phyloP scores from a whole-genome alignment of 176 grass and related monocot genomes.

The Thinopyrum elongatum region DNA sequence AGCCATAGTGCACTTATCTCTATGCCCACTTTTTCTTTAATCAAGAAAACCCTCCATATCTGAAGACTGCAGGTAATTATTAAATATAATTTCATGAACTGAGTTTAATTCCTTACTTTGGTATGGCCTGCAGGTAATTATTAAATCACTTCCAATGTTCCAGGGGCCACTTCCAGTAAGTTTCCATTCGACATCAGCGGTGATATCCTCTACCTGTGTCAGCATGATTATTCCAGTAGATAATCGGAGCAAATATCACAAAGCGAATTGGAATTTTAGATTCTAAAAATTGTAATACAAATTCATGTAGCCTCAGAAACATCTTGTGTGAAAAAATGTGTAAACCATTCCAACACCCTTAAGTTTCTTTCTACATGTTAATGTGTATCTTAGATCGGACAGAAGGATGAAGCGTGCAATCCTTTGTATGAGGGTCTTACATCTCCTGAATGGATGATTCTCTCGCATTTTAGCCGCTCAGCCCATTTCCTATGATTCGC shows the following conservation, averaged over 20 bases:
- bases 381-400: neutral
- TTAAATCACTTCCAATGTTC: constrained; percentile 63
- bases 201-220: constrained; percentile 52
- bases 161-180: constrained; percentile 82
- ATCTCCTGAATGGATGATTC: constrained; percentile 76
- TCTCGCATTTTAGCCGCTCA: constrained; percentile 56
- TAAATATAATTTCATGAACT: neutral
- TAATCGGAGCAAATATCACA: no score
- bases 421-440: constrained; percentile 41
- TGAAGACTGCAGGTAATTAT: neutral
- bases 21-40: neutral
- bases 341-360: neutral
- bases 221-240: neutral
- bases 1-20: neutral
- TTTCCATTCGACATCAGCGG: constrained; percentile 72
- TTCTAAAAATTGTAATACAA: neutral
- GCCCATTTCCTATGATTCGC: constrained; percentile 87
- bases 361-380: neutral
- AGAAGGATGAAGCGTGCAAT: no score
- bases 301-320: neutral
- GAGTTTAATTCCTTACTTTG: constrained; percentile 46
- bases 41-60: neutral
- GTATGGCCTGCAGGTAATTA: constrained; percentile 86
- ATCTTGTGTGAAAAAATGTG: neutral
- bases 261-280: neutral